phyloP scores from a whole-genome alignment of 2,329 filamentous ascomycete genomes.

The Pezicula carpinea region DNA sequence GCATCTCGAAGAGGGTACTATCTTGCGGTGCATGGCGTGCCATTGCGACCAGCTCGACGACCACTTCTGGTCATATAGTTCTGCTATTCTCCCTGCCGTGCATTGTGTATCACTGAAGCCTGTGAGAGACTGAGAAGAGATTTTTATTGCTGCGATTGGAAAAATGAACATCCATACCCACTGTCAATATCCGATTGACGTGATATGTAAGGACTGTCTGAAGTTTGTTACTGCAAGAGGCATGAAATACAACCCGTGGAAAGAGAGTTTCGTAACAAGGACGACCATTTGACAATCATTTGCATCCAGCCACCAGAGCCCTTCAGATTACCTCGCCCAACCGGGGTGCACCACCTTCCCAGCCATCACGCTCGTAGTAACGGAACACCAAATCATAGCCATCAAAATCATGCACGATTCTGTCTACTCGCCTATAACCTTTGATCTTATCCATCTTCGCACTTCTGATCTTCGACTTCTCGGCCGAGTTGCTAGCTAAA shows the following conservation, averaged over 20 bases:
- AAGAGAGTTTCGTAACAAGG: no score
- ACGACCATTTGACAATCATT: no score
- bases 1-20: background rate
- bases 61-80: background rate
- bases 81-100: background rate
- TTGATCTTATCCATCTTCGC: constrained; percentile 64
- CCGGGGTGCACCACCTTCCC: constrained; percentile 33
- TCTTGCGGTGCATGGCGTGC: constrained; percentile 3
- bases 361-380: constrained; percentile 91
- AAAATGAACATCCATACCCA: no score
- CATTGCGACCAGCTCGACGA: background rate
- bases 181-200: no score
- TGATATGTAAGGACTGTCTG: no score
- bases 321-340: constrained; percentile 26
- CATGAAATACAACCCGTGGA: no score
- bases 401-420: constrained; percentile 95
- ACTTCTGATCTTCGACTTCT: constrained; percentile 36
- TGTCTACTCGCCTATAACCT: constrained; percentile 85
- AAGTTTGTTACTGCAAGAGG: background rate
- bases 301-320: background rate
- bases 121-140: background rate
- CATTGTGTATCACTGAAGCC: background rate
- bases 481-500: constrained; percentile 30
- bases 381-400: constrained; percentile 96
- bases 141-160: no score